Percentiles rank a stretch among this genome's conserved stretches.
phyloP scores from a whole-genome alignment of 2,329 filamentous ascomycete species.

The Xylariaceae sp. region DNA sequence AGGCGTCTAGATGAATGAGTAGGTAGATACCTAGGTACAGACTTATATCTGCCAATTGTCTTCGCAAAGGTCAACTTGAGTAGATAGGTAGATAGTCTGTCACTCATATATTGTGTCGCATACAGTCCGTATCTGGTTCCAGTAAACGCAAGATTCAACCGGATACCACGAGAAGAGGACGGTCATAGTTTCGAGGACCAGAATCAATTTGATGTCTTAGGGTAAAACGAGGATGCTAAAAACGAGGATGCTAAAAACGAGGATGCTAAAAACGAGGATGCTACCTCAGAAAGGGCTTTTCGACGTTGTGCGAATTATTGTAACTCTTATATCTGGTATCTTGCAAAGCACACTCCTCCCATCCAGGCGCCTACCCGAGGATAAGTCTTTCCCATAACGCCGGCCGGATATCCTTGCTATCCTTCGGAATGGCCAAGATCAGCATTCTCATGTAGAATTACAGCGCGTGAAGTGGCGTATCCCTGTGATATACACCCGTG shows the following conservation, averaged over 20 bases:
- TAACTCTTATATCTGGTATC: conserved; percentile 13
- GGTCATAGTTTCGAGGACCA: too few relatives aligned
- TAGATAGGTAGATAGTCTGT: too few relatives aligned
- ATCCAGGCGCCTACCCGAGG: conserved; percentile 1
- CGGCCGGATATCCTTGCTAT: not conserved
- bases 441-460: conserved; percentile 2
- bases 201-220: too few relatives aligned
- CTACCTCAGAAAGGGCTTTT: not conserved
- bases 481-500: not conserved
- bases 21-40: too few relatives aligned
- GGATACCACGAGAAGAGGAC: too few relatives aligned
- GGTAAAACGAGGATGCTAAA: too few relatives aligned
- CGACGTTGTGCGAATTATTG: conserved; percentile 4
- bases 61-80: too few relatives aligned
- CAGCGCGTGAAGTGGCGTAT: not conserved
- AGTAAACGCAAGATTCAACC: too few relatives aligned
- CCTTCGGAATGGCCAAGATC: not conserved
- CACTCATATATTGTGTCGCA: too few relatives aligned
- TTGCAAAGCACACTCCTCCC: conserved; percentile 7
- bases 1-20: too few relatives aligned
- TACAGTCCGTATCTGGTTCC: too few relatives aligned
- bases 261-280: not conserved
- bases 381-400: conserved; percentile 9
- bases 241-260: not conserved
- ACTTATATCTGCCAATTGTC: too few relatives aligned